Evolutionary conservation across 2,329 filamentous ascomycete genomes (phyloP).

Genomic region (Nothophaeocryptopus gaeumannii): DNA sequence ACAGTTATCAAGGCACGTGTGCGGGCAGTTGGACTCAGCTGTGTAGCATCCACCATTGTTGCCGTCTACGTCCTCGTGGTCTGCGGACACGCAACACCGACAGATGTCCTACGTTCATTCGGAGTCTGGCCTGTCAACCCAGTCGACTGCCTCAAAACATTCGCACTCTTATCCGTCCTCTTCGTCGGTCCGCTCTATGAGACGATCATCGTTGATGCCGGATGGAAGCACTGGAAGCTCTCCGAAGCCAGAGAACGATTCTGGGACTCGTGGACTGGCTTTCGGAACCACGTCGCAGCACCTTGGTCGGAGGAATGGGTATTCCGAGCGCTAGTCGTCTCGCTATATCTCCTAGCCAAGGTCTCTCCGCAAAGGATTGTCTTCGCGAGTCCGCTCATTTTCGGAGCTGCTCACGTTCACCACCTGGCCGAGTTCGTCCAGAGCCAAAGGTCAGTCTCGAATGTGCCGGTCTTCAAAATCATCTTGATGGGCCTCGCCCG

Average conservation of each 20-base stretch:
- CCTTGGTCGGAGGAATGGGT: slow-evolving; percentile 87
- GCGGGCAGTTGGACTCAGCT: slow-evolving; percentile 73
- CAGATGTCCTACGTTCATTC: slow-evolving; percentile 65
- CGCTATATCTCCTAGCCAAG: slow-evolving; percentile 72
- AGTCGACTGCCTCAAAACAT: slow-evolving; percentile 44
- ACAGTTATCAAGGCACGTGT: slow-evolving; percentile 86
- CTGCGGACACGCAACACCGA: slow-evolving; percentile 49
- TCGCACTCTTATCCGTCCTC: slow-evolving; percentile 72
- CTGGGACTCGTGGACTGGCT: slow-evolving; percentile 72
- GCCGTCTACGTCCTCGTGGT: slow-evolving; percentile 66
- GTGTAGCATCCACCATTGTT: slow-evolving; percentile 62
- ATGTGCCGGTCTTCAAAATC: slow-evolving; percentile 13
- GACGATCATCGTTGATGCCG: slow-evolving; percentile 66
- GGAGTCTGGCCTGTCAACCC: slow-evolving; percentile 77
- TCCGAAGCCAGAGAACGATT: slow-evolving; percentile 56
- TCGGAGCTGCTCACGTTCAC: slow-evolving; percentile 89
- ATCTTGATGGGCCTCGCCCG: slow-evolving; percentile 53
- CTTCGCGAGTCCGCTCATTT: slow-evolving; percentile 81
- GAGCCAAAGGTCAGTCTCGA: slow-evolving; percentile 8
- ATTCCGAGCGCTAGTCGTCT: slow-evolving; percentile 83
- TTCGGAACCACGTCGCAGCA: slow-evolving; percentile 84
- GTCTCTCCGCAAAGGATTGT: slow-evolving; percentile 58
- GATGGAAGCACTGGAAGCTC: slow-evolving; percentile 56
- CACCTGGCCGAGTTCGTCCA: slow-evolving; percentile 89
- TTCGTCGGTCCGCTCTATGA: slow-evolving; percentile 86